These are phyloP conservation scores for Phytophthora cactorum DNA, from an alignment of 352 stramenopile species.

Conservation along the genomic window DNA sequence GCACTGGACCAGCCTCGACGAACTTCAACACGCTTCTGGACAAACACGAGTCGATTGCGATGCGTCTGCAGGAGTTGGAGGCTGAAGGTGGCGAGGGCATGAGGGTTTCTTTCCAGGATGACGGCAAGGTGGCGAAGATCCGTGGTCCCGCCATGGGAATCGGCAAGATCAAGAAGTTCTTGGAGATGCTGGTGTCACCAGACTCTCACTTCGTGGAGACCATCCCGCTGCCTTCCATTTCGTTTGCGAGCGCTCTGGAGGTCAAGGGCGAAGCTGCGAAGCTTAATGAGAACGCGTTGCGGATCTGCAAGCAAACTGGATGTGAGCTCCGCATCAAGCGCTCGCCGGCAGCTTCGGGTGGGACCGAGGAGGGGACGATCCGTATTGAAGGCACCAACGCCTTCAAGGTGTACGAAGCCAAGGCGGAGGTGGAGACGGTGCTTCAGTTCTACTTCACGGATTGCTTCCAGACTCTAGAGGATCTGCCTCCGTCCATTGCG, in stretches of 20 bases:
- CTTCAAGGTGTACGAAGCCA: conserved; percentile 75
- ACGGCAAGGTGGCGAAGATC: conserved; percentile 74
- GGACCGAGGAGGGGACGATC: conserved; percentile 48
- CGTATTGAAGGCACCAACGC: conserved; percentile 71
- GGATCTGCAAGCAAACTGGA: conserved; percentile 76
- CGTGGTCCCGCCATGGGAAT: conserved; percentile 71
- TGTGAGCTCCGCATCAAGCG: conserved; percentile 78
- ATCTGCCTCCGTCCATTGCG: conserved; percentile 54
- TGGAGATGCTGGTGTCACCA: conserved; percentile 74
- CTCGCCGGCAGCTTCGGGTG: conserved; percentile 18
- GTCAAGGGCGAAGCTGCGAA: conserved; percentile 44
- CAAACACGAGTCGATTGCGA: conserved; percentile 58
- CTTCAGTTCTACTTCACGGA: conserved; percentile 83
- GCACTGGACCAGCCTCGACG: conserved; percentile 5
- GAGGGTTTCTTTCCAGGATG: conserved; percentile 68
- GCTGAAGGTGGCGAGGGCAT: conserved; percentile 73
- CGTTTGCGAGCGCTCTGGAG: conserved; percentile 61
- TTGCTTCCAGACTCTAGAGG: conserved; percentile 54
- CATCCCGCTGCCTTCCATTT: conserved; percentile 56
- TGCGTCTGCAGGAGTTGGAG: conserved; percentile 74
- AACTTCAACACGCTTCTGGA: conserved; percentile 72
- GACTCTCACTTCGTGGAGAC: conserved; percentile 70
- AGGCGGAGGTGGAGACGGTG: conserved; percentile 72
- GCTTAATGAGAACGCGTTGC: conserved; percentile 80
- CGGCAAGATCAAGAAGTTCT: conserved; percentile 72